Evolutionary conservation across 306 rosid species (phyloP), one percentile per base, ranked within the genome.

Genomic region (Trifolium fragiferum): DNA sequence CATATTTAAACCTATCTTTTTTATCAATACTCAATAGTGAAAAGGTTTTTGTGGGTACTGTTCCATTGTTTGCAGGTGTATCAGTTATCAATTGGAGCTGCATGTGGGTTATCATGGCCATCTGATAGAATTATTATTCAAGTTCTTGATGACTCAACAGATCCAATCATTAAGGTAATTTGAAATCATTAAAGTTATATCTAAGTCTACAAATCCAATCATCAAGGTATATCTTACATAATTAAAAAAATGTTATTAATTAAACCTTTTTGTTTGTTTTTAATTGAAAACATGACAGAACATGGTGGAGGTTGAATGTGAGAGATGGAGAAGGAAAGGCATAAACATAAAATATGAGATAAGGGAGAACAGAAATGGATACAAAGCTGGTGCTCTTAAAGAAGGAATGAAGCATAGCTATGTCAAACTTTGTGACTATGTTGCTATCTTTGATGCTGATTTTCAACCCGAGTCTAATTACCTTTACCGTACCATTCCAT

Each of bases 381-480:
- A 91, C 87, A 93, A 93, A 82, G 97, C 97, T 14, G 98, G 98
- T 32, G 92, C 97, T 44, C 92, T 93, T 4, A 91, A 81, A 53
- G 92, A 89, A 78, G 98, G 96, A 20, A 89, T 93, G 97, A 93
- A 91, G 80, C 98, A 91, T 66, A 82, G 84, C 63, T 91, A 93
- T 32, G 98, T 93, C 66, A 83, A 84, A 38, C 86, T 81, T 4
- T 93, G 98, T 77, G 97, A 91, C 60, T 91, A 63, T 61, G 98
- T 91, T 0, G 97, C 93, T 58, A 93, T 93, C 63, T 87, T 93
- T 41, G 98, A 93, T 61, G 98, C 97, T 25, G 98, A 93, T 76
- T 93, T 93, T 79, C 98, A 93, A 66, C 98, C 98, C 7, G 97
- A 91, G 13, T 86, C 98, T 21, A 84, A 91, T 72, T 93, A 87